These are phyloP conservation scores for Capsella rubella DNA, from an alignment of 441 rosid genomes.

Conservation along the genomic window DNA sequence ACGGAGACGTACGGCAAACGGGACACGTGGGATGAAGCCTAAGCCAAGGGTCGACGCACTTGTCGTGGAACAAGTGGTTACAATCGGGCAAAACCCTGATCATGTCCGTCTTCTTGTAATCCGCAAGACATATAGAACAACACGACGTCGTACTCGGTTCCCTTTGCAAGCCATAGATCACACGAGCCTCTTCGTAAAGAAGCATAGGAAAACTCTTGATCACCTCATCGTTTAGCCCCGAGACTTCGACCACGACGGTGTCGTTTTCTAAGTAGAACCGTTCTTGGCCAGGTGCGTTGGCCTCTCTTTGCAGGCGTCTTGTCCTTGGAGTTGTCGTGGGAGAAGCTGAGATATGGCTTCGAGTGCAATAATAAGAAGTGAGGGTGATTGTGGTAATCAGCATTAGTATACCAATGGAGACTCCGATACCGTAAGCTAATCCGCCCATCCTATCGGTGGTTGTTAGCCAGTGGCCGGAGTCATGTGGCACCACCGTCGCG, in stretches of 20 bases:
- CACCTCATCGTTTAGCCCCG: constrained; percentile 75
- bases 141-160: constrained; percentile 68
- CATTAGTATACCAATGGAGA: constrained; percentile 77
- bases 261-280: constrained; percentile 15
- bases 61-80: constrained; percentile 53
- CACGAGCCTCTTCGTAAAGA: constrained; percentile 68
- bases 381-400: constrained; percentile 78
- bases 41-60: constrained; percentile 64
- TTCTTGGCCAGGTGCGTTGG: constrained; percentile 26
- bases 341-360: constrained; percentile 40
- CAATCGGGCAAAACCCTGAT: constrained; percentile 57
- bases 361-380: constrained; percentile 77
- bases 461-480: constrained; percentile 46
- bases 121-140: constrained; percentile 59
- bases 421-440: constrained; percentile 82
- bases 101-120: constrained; percentile 49
- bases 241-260: constrained; percentile 47
- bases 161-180: constrained; percentile 42
- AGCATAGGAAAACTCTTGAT: constrained; percentile 80
- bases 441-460: constrained; percentile 59
- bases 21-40: constrained; percentile 54
- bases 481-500: constrained; percentile 22
- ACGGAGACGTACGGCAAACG: constrained; percentile 50
- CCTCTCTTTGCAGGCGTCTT: constrained; percentile 37
- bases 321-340: constrained; percentile 25